Base-by-base conservation (phyloP, 371 early-diverging fungal genomes). In the Mortierella sp. region DNA sequence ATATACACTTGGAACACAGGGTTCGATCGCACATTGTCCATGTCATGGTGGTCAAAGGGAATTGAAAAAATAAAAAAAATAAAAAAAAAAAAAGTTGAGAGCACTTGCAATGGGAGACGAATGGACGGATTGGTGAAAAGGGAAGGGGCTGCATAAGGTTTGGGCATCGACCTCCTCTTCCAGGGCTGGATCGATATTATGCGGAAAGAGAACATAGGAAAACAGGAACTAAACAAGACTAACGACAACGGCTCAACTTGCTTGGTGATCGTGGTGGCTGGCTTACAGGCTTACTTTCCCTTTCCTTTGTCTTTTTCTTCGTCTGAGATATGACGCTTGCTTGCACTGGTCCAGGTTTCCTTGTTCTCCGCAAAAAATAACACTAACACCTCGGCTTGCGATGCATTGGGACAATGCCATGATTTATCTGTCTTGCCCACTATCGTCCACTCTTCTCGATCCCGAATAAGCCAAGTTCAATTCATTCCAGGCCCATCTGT, bases 401-500 rank as follows among this genome's bases (percentile, higher is more conserved):
- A 19, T 1, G 8, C 37, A 16, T 31, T 19, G 61, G 8, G 22
- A 34, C 19, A 22, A 34, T 4, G 55, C 48, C 48, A 48, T n/a
- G 48, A n/a, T 7, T n/a, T n/a, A 48, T 6, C 7, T 19, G 7
- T 48, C 48, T 0, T 22, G 7, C 22, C 48, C n/a, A n/a, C n/a
- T n/a, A n/a, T n/a, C n/a, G n/a, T n/a, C n/a, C n/a, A n/a, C n/a
- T n/a, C n/a, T n/a, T n/a, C n/a, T n/a, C n/a, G n/a, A n/a, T n/a
- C n/a, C n/a, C n/a, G n/a, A n/a, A n/a, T n/a, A n/a, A n/a, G n/a
- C n/a, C n/a, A n/a, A n/a, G n/a, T n/a, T n/a, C n/a, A n/a, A n/a
- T n/a, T n/a, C n/a, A 61, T 61, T 61, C 61, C 61, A 61, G 61
- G 37, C 61, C 61, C 61, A 37, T 61, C n/a, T n/a, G n/a, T n/a